Percentiles rank a stretch among this genome's conserved stretches.
These are phyloP conservation scores for Syzygium malaccense DNA, from an alignment of 441 rosid genomes.

Conservation along the genomic window DNA sequence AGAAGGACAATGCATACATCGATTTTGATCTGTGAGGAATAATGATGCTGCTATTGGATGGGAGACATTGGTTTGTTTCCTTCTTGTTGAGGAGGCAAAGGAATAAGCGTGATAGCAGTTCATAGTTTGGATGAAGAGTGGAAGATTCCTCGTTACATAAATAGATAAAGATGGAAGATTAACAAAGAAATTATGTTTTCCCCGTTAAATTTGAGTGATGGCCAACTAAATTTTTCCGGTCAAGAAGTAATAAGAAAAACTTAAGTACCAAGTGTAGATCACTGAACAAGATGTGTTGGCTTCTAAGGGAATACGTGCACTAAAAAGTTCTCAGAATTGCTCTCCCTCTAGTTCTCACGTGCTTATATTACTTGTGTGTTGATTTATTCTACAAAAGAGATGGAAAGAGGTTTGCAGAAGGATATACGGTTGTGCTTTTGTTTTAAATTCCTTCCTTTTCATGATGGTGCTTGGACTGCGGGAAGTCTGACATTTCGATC, in stretches of 20 bases:
- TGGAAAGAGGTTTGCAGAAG: background rate
- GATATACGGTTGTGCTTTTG: background rate
- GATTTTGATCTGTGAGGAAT: background rate
- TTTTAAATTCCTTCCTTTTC: background rate
- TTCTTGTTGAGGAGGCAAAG: background rate
- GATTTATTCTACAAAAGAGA: background rate
- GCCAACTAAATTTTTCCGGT: background rate
- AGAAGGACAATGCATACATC: background rate
- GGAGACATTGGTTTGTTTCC: background rate
- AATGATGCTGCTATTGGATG: background rate
- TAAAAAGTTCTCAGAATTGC: background rate
- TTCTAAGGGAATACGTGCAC: background rate
- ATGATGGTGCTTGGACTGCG: background rate
- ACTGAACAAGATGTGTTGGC: background rate
- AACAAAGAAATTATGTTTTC: background rate
- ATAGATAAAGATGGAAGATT: background rate
- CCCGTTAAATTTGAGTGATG: background rate
- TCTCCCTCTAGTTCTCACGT: background rate
- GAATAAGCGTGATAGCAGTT: background rate
- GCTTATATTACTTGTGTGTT: background rate
- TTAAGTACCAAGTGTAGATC: background rate
- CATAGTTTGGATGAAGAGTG: background rate
- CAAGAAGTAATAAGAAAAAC: background rate
- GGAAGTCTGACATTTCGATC: background rate
- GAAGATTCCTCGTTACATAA: background rate